phyloP scores from a whole-genome alignment of 768 basidiomycete species.

The Podaxis sp. region DNA sequence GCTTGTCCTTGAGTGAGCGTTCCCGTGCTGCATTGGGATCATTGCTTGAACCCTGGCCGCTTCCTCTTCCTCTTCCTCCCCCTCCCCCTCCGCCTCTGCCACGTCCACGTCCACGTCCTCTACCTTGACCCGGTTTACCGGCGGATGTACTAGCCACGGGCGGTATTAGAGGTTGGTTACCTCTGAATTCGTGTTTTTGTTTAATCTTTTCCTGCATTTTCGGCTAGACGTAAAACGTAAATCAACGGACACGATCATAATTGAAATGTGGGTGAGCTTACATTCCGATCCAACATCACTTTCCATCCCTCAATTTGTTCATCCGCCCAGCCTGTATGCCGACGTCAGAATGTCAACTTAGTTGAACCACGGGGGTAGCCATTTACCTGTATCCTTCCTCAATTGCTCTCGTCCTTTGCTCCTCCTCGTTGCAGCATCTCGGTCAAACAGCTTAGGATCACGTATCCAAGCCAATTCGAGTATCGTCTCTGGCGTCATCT shows the following conservation, averaged over 20 bases:
- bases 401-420: slow-evolving; percentile 65
- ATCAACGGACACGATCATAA: neutral
- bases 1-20: slow-evolving; percentile 71
- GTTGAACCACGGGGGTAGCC: neutral
- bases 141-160: neutral
- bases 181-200: slow-evolving; percentile 72
- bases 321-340: slow-evolving; percentile 58
- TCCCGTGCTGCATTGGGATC: slow-evolving; percentile 36
- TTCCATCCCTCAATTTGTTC: slow-evolving; percentile 92
- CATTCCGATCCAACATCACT: slow-evolving; percentile 86
- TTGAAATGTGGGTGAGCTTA: slow-evolving; percentile 32
- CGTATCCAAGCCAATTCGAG: slow-evolving; percentile 76
- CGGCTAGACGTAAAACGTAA: slow-evolving; percentile 38
- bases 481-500: slow-evolving; percentile 49
- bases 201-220: slow-evolving; percentile 65
- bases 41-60: slow-evolving; percentile 32
- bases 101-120: slow-evolving; percentile 19
- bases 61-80: slow-evolving; percentile 29
- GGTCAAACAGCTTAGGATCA: slow-evolving; percentile 71
- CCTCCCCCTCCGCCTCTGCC: slow-evolving; percentile 38
- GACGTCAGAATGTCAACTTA: neutral
- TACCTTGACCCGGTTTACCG: slow-evolving; percentile 16
- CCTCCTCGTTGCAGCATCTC: slow-evolving; percentile 68
- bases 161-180: slow-evolving; percentile 40
- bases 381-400: slow-evolving; percentile 60